Evolutionary conservation across 768 basidiomycete genomes (phyloP), one percentile per base, ranked within the genome.

Genomic region (Kockovaella imperatae): DNA sequence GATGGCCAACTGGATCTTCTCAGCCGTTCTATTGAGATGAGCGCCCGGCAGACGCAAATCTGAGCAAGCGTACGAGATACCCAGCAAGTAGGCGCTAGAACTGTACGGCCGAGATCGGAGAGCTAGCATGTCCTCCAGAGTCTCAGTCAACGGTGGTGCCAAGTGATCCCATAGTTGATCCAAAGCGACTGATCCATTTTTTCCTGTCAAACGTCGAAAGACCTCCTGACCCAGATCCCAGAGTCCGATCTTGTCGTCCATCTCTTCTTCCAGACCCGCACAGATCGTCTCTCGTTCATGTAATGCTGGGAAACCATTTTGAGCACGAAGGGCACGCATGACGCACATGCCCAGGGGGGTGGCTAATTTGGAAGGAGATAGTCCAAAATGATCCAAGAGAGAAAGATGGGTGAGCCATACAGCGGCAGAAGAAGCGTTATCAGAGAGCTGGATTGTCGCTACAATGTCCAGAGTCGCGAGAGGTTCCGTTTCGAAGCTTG

Each of bases 331-430:
- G 26, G 57, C 38, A 4, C 65, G 60, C 2, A 67, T 50, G 10
- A 60, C 50, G 17, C 42, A 40, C 25, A 47, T 54, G 8, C 60
- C 62, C 10, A 60, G 45, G 1, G 58, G 56, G 4, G 56, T 45
- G 11, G 65, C 59, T 29, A 64, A 60, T 32, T 53, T 53, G 20
- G 60, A 42, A 14, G 65, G 57, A 8, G 56, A 59, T 10, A 63
- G 45, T 6, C 53, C 59, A 52, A 67, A 64, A 17, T 42, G 45
- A n/a, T 67, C 62, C 49, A 67, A 49, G 8, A 67, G 46, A 30
- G 61, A 50, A 13, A 49, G 52, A 11, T 52, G 51, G 11, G 54
- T 50, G 38, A 58, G 53, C 56, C 54, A 64, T 13, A 60, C n/a
- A 5, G 57, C 42, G 39, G 24, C n/a, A 13, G 7, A 48, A 13